phyloP scores from a whole-genome alignment of 306 rosid genomes.

The Lathyrus tuberosus region DNA sequence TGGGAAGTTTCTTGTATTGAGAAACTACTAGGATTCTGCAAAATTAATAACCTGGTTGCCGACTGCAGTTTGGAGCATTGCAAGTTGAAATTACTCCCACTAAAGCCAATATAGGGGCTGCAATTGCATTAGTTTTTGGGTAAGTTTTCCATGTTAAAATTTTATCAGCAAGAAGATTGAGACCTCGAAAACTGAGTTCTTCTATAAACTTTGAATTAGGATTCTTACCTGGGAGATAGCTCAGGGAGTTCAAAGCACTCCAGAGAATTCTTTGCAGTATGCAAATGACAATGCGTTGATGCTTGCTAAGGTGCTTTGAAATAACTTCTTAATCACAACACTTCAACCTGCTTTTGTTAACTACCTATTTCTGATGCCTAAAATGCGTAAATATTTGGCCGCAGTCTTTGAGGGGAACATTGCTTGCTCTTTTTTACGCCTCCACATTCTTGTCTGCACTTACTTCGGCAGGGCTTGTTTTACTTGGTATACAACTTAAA shows the following conservation, averaged over 20 bases:
- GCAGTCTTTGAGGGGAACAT: conserved; percentile 82
- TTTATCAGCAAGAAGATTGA: conserved; percentile 20
- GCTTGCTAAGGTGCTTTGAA: conserved; percentile 77
- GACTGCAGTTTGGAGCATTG: conserved; percentile 84
- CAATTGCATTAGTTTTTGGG: conserved; percentile 71
- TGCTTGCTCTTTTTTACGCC: conserved; percentile 68
- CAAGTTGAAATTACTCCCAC: conserved; percentile 82
- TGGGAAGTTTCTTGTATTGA: conserved; percentile 26
- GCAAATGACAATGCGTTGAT: conserved; percentile 86
- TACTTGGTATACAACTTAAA: conserved; percentile 75
- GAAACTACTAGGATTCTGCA: conserved; percentile 25
- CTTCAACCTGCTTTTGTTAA: conserved; percentile 13
- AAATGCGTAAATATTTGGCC: conserved; percentile 34
- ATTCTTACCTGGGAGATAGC: conserved; percentile 84
- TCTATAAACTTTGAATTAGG: conserved; percentile 47
- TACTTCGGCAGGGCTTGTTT: conserved; percentile 69
- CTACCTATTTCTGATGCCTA: conserved; percentile 24
- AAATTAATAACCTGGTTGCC: conserved; percentile 37
- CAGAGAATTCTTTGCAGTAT: conserved; percentile 73
- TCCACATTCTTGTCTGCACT: conserved; percentile 67
- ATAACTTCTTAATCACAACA: conserved; percentile 20
- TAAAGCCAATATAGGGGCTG: conserved; percentile 78
- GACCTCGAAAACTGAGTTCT: conserved; percentile 7
- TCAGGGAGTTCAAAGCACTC: conserved; percentile 77
- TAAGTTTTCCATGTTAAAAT: conserved; percentile 39